Evolutionary conservation across 495 filamentous ascomycete species (phyloP).

Genomic region (Acidomyces sp.): DNA sequence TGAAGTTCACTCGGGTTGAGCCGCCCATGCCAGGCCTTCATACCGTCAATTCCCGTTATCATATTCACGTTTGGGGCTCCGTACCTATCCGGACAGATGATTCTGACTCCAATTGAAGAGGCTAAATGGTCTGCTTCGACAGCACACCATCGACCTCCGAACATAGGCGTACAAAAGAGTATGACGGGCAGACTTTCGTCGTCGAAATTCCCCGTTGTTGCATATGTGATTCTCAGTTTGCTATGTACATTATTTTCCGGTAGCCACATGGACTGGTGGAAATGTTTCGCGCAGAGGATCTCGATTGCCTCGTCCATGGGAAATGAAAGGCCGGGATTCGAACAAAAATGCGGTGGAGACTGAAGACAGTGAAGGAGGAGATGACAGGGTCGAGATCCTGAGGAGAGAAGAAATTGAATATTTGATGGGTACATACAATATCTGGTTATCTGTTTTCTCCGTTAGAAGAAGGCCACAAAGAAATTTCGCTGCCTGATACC

Average conservation of each 20-base stretch:
- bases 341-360: too few species aligned
- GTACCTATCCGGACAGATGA: constrained; percentile 18
- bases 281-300: constrained; percentile 6
- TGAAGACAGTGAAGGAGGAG: too few species aligned
- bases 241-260: constrained; percentile 11
- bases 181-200: constrained; percentile 11
- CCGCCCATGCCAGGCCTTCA: constrained; percentile 27
- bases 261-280: constrained; percentile 18
- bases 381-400: too few species aligned
- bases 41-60: constrained; percentile 1
- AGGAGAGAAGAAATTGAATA: too few species aligned
- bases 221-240: constrained; percentile 12
- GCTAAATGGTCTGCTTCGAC: constrained; percentile 12
- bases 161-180: constrained; percentile 19
- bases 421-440: too few species aligned
- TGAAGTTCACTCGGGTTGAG: constrained; percentile 32
- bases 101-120: constrained; percentile 7
- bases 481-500: too few species aligned
- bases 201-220: constrained; percentile 18
- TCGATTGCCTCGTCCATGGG: constrained; percentile 17
- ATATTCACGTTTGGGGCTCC: neutral
- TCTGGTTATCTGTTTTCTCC: too few species aligned
- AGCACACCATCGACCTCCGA: constrained; percentile 9
- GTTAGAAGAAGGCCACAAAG: too few species aligned
- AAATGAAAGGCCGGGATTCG: too few species aligned